Evolutionary conservation across 2,329 filamentous ascomycete genomes (phyloP).

Genomic region (Fusarium continuum): DNA sequence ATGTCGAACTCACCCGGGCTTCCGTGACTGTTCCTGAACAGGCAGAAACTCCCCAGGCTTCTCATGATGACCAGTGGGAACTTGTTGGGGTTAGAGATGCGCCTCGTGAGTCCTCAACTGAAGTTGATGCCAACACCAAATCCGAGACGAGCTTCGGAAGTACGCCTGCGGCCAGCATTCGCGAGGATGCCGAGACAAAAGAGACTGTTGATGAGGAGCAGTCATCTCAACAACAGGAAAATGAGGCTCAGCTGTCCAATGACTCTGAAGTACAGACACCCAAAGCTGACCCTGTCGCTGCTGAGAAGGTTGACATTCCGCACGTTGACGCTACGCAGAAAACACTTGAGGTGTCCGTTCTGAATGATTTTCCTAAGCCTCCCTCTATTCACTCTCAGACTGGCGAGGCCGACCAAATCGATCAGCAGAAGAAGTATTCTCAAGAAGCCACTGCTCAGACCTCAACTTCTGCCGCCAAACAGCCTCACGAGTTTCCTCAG

Average conservation of each 20-base stretch:
- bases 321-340: conserved; percentile 1
- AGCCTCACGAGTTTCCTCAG: background rate
- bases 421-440: conserved; percentile 8
- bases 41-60: conserved; percentile 3
- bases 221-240: background rate
- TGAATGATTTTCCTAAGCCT: conserved; percentile 33
- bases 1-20: background rate
- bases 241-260: background rate
- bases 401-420: background rate
- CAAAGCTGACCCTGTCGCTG: conserved; percentile 1
- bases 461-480: background rate
- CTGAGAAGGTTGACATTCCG: background rate
- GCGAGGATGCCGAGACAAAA: conserved; percentile 1
- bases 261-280: conserved; percentile 22
- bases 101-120: conserved; percentile 2
- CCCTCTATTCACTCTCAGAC: conserved; percentile 18
- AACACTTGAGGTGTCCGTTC: conserved; percentile 1
- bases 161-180: conserved; percentile 23
- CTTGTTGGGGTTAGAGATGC: conserved; percentile 16
- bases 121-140: conserved; percentile 28
- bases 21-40: background rate
- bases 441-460: background rate
- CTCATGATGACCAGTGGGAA: conserved; percentile 29
- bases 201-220: background rate
- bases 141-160: conserved; percentile 33